Evolutionary conservation across 2,329 filamentous ascomycete species (phyloP).

Genomic region (Raffaelea arxii): DNA sequence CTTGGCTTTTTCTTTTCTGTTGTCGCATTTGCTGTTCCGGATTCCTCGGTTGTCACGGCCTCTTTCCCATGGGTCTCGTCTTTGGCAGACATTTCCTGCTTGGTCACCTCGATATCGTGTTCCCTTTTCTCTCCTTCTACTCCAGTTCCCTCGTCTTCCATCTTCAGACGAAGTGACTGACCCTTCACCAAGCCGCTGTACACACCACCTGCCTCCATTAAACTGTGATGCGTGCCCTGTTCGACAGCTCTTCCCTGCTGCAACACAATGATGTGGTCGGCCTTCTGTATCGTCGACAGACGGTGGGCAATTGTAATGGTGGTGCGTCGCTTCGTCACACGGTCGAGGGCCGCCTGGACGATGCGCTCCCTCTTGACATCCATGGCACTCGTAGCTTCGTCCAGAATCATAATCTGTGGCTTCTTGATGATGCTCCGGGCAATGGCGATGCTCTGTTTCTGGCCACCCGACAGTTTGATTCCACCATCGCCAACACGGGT

Average conservation of each 20-base stretch:
- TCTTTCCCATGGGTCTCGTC: neutral
- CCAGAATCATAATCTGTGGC: constrained; percentile 18
- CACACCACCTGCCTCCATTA: constrained; percentile 32
- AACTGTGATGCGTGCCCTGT: constrained; percentile 60
- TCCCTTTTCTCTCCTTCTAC: no score
- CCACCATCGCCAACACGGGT: constrained; percentile 69
- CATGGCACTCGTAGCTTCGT: constrained; percentile 31
- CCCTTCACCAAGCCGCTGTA: neutral
- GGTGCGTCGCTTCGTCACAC: constrained; percentile 16
- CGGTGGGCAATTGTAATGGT: constrained; percentile 55
- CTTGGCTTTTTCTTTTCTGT: no score
- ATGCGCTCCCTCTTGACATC: constrained; percentile 32
- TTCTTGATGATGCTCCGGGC: constrained; percentile 18
- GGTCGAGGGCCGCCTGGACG: constrained; percentile 18
- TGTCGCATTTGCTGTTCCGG: no score
- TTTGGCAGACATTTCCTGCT: neutral
- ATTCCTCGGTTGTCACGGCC: neutral
- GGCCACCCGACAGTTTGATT: constrained; percentile 63
- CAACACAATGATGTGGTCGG: constrained; percentile 68
- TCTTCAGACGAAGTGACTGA: neutral
- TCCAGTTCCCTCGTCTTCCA: neutral
- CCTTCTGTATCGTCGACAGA: constrained; percentile 61
- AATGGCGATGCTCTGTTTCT: constrained; percentile 66
- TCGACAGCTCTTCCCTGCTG: constrained; percentile 60
- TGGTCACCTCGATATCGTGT: neutral